A percentile compares a stretch with the other conserved stretches of the same genome.
Conservation (phyloP, 2,329 filamentous ascomycete genomes). For the Phoma sp. region DNA sequence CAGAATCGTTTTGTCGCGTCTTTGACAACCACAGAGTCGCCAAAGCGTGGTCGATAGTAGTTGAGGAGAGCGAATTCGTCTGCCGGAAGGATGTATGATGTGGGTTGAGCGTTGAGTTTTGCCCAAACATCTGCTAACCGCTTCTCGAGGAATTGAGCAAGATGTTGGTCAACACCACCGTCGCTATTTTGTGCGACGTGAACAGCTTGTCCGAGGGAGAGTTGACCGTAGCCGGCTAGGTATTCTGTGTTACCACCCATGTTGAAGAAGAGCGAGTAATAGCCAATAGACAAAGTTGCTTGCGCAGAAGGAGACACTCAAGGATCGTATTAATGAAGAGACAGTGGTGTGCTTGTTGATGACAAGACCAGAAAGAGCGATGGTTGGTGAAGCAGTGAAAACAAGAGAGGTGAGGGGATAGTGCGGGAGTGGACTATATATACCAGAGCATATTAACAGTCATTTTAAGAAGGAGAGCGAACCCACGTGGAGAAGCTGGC, state of each 20-base stretch:
- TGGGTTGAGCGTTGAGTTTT: conserved; percentile 68
- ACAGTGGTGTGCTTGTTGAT: conserved; percentile 5
- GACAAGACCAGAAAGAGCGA: conserved; percentile 18
- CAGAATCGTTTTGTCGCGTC: conserved; percentile 64
- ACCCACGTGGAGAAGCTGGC: conserved; percentile 46
- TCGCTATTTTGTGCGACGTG: conserved; percentile 77
- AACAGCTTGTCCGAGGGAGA: conserved; percentile 70
- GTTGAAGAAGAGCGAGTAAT: conserved; percentile 38
- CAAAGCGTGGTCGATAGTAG: conserved; percentile 75
- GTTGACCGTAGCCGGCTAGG: conserved; percentile 49
- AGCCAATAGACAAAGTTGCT: conserved; percentile 9
- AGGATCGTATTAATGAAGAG: not conserved
- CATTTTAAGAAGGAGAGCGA: conserved; percentile 37
- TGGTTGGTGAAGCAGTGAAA: conserved; percentile 15
- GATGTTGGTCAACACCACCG: conserved; percentile 68
- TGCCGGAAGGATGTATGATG: conserved; percentile 73
- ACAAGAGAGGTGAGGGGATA: conserved; percentile 21
- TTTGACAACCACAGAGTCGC: conserved; percentile 58
- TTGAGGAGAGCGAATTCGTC: conserved; percentile 89
- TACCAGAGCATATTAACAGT: conserved; percentile 39
- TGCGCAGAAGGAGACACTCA: conserved; percentile 1
- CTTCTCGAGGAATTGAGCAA: conserved; percentile 69
- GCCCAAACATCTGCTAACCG: conserved; percentile 67
- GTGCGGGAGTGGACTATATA: conserved; percentile 37
- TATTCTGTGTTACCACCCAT: conserved; percentile 53